Evolutionary conservation across 176 grass and related monocot species (phyloP).

Genomic region (Paspalum notatum): DNA sequence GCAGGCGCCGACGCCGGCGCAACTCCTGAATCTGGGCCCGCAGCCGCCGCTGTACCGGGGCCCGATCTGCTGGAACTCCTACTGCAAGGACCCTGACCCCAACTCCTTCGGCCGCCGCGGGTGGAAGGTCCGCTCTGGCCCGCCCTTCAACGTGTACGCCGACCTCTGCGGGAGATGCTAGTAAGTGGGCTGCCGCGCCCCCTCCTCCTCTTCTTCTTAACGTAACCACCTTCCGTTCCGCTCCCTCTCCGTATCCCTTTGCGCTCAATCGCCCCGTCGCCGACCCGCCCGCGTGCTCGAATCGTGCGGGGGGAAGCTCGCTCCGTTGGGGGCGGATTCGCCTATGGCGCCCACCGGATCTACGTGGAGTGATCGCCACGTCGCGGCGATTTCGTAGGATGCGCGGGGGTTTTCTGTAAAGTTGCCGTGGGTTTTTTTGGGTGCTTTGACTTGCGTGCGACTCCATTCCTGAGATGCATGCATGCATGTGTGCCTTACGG

Average conservation of each 20-base stretch:
- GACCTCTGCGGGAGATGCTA: slow-evolving; percentile 95
- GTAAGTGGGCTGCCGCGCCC: slow-evolving; percentile 53
- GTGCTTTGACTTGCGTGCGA: slow-evolving; percentile 62
- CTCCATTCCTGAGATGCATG: slow-evolving; percentile 52
- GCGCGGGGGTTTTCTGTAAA: slow-evolving; percentile 52
- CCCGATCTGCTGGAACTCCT: slow-evolving; percentile 90
- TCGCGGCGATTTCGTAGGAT: slow-evolving; percentile 41
- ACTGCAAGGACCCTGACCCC: slow-evolving; percentile 89
- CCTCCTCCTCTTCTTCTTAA: slow-evolving; percentile 2
- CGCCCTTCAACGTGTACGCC: slow-evolving; percentile 51
- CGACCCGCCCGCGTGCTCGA: slow-evolving; percentile 19
- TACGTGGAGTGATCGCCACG: slow-evolving; percentile 68
- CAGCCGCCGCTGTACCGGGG: slow-evolving; percentile 40
- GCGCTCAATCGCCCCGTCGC: slow-evolving; percentile 15
- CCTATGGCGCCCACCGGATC: slow-evolving; percentile 60
- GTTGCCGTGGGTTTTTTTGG: slow-evolving; percentile 5
- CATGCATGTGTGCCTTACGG: slow-evolving; percentile 37
- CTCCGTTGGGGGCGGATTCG: slow-evolving; percentile 44
- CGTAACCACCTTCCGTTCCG: slow-evolving; percentile 36
- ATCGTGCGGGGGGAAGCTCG: slow-evolving; percentile 33
- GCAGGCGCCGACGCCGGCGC: slow-evolving; percentile 26
- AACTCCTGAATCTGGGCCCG: slow-evolving; percentile 37
- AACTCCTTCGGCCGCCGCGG: slow-evolving; percentile 65
- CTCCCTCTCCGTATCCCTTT: not conserved
- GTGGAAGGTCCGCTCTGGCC: slow-evolving; percentile 74